phyloP scores from a whole-genome alignment of 352 stramenopile species.

The Globisporangium alternatum region DNA sequence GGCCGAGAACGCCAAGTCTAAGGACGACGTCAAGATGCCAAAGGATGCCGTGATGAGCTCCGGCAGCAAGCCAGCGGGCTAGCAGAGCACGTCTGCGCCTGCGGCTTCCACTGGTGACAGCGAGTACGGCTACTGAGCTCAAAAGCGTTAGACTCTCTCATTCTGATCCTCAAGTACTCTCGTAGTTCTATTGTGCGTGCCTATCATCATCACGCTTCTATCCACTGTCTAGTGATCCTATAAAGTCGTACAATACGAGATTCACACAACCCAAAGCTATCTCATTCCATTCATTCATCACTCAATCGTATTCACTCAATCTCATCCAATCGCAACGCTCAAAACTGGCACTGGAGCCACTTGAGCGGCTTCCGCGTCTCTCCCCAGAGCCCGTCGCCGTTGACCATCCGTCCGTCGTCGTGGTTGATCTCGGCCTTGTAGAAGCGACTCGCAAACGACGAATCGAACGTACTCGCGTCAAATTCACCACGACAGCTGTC shows the following conservation, averaged over 20 bases:
- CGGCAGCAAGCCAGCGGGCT: background rate
- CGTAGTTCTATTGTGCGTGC: too few relatives aligned
- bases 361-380: slow-evolving; percentile 39
- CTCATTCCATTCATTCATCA: background rate
- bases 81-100: background rate
- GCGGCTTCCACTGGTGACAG: background rate
- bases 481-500: slow-evolving; percentile 22
- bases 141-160: too few relatives aligned
- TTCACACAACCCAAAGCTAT: background rate
- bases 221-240: background rate
- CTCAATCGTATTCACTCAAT: background rate
- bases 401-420: slow-evolving; percentile 24
- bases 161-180: too few relatives aligned
- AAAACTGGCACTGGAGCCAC: slow-evolving; percentile 46
- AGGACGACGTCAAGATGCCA: background rate
- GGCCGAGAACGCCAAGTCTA: background rate
- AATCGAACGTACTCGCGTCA: slow-evolving; percentile 14
- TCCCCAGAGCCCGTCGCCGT: slow-evolving; percentile 34
- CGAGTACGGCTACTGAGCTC: background rate
- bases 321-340: background rate
- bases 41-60: background rate
- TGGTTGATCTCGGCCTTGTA: slow-evolving; percentile 45
- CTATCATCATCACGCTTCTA: too few relatives aligned
- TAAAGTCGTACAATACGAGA: background rate
- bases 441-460: slow-evolving; percentile 16